A percentile compares a stretch with the other conserved stretches of the same genome.
These are phyloP conservation scores for Phoma sp. DNA, from an alignment of 2,329 filamentous ascomycete genomes.

Conservation along the genomic window DNA sequence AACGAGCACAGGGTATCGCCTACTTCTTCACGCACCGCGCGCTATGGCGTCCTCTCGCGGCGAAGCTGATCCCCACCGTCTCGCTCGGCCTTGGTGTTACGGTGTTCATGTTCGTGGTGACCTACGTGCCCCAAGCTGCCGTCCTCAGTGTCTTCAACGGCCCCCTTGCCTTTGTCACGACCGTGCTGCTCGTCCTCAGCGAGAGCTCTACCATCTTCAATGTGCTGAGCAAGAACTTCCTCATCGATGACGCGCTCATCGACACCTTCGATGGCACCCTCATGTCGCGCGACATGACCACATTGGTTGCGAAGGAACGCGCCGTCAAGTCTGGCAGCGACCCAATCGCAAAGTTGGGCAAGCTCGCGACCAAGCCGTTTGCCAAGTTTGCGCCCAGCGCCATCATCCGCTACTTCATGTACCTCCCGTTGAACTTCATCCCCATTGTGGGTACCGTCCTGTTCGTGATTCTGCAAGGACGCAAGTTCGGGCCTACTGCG, in stretches of 20 bases:
- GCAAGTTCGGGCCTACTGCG: constrained; percentile 59
- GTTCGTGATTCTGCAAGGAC: constrained; percentile 76
- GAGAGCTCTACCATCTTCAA: constrained; percentile 59
- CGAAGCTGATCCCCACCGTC: constrained; percentile 67
- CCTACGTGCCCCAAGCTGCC: constrained; percentile 84
- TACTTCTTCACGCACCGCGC: constrained; percentile 65
- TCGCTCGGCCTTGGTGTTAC: constrained; percentile 76
- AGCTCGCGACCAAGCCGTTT: constrained; percentile 62
- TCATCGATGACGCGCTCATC: constrained; percentile 81
- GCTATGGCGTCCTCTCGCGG: constrained; percentile 65
- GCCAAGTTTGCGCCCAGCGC: constrained; percentile 61
- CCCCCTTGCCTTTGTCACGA: constrained; percentile 76
- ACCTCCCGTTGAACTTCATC: constrained; percentile 91
- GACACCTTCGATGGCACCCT: constrained; percentile 86
- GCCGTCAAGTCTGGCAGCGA: constrained; percentile 67
- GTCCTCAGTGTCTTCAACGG: constrained; percentile 85
- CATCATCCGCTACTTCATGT: constrained; percentile 80
- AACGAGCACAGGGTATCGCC: constrained; percentile 59
- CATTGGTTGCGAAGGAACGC: constrained; percentile 75
- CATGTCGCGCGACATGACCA: constrained; percentile 60
- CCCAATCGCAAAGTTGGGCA: constrained; percentile 63
- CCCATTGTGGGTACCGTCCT: constrained; percentile 83
- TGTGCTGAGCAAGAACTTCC: constrained; percentile 69
- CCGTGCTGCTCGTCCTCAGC: constrained; percentile 67
- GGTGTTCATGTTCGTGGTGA: constrained; percentile 82